Base-by-base conservation (phyloP, 2,329 filamentous ascomycete species). In the Coniella lustricola region DNA sequence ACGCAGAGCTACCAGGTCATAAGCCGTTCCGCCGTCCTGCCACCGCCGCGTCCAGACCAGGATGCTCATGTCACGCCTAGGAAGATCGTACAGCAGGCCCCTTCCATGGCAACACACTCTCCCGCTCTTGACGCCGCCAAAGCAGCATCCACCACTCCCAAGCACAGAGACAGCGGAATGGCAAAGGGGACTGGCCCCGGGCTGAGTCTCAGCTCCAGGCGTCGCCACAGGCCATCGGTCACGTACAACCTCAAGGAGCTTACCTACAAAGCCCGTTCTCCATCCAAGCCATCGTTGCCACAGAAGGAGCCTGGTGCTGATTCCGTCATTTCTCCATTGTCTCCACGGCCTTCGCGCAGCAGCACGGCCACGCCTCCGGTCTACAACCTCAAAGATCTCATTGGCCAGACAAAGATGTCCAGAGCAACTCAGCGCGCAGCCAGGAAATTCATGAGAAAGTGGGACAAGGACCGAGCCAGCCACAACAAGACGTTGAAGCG, bases 181-280 rank as follows among this genome's bases (percentile, higher is more conserved):
- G 2, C 25, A 7, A 44, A 35, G 10, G 35, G 35, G 17, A 31
- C 40, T 3, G 41, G 35, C 12, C 25, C 41, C 20, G 18, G 3
- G n/a, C 29, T 49, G 8, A 7, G 29, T n/a, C 4, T 40, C n/a
- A 13, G 13, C 7, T 3, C 20, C 31, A 4, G 21, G 8, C 41
- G 41, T 14, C 46, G 46, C 16, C 18, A 18, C 3, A 31, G 46
- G 18, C 41, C 29, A 12, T 9, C 16, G 7, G 46, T 44, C 34
- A 49, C 40, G 25, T 44, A 49, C 29, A 49, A 44, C 21, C 35
- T 44, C 14, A 44, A 40, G n/a, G 29, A 44, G 7, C 47, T 49
- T 9, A 44, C 13, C 35, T 21, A 39, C 10, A 43, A 35, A 12
- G 17, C 47, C 4, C 18, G 20, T 3, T 3, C 7, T 10, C 25